Evolutionary conservation across 1,284 basidiomycete species (phyloP).

Genomic region (Wallemia hederae): DNA sequence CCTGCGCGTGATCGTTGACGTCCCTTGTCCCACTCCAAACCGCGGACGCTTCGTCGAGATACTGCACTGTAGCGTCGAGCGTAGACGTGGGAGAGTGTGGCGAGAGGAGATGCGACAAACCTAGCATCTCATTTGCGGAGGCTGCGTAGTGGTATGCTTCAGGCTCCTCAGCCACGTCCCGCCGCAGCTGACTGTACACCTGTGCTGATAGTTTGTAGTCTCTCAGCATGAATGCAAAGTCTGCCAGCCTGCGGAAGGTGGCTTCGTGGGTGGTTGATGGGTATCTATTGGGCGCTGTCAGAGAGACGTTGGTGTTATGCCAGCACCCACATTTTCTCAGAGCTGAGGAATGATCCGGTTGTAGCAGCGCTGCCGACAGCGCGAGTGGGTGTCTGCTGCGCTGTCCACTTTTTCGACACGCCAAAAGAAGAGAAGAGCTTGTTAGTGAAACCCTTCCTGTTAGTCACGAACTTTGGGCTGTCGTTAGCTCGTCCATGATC

Average conservation of each 20-base stretch:
- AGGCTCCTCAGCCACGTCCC: constrained; percentile 11
- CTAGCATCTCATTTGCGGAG: constrained; percentile 8
- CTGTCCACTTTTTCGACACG: constrained; percentile 21
- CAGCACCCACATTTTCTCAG: constrained; percentile 21
- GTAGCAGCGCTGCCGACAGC: constrained; percentile 11
- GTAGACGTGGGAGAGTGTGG: constrained; percentile 1
- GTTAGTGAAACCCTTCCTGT: constrained; percentile 37
- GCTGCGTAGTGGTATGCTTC: constrained; percentile 9
- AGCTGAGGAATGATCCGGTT: constrained; percentile 12
- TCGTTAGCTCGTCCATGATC: neutral
- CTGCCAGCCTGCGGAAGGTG: constrained; percentile 39
- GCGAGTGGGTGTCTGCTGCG: constrained; percentile 4
- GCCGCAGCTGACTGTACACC: constrained; percentile 56
- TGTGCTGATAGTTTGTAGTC: constrained; percentile 58
- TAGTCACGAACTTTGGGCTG: constrained; percentile 1
- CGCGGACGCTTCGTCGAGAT: constrained; percentile 7
- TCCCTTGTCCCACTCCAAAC: neutral
- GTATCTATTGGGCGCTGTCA: constrained; percentile 24
- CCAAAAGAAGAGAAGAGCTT: constrained; percentile 29
- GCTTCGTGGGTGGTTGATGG: constrained; percentile 19
- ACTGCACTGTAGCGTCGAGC: constrained; percentile 5
- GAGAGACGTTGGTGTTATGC: constrained; percentile 20
- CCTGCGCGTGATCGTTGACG: constrained; percentile 6
- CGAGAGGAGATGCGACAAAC: constrained; percentile 5
- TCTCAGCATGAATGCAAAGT: constrained; percentile 74